Base-by-base conservation (phyloP, 176 grass and related monocot species). In the Secale cereale region DNA sequence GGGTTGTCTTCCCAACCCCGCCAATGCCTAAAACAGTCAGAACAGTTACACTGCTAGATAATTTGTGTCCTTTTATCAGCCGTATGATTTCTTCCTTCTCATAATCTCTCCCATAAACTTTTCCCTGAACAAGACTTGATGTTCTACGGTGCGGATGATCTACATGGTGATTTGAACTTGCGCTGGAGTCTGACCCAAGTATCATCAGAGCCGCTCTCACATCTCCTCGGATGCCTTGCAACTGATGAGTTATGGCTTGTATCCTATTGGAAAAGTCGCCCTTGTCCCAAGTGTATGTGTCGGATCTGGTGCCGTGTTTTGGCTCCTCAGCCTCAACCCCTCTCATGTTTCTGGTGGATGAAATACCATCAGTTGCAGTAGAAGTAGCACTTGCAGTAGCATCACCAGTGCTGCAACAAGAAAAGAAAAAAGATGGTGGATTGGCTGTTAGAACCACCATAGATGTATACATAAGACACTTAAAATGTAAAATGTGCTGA, bases 1-100 rank as follows among this genome's bases (percentile, higher is more conserved):
- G 62, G 36, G 63, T 27, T 1, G 80, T 88, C 80, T 82, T 88
- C 35, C 79, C 81, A 46, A 78, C 27, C 10, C 80, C 80, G 11
- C 10, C 81, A 7, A 39, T 84, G 10, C 80, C 80, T 26, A 83
- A 75, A 28, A 88, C 59, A 43, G 86, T 46, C 0, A 88, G 10
- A 36, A 82, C 7, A 29, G 37, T 7, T 30, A 62, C 0, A 37
- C 10, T 56, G 52, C 6, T 0, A 30, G 45, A 83, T 73, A 13
- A 56, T 12, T 26, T 54, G 12, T 25, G 7, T 16, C 4, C 11
- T 60, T 32, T 31, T 7, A 83, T 37, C 4, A 48, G 8, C 9
- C 46, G 5, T 46, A 88, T 71, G 35, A 84, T 82, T 33, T 28
- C 33, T 35, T 50, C 5, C 40, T 36, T 82, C 19, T 78, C 80